Conservation (phyloP, 768 basidiomycete species). For the Cyclocybe cylindracea region DNA sequence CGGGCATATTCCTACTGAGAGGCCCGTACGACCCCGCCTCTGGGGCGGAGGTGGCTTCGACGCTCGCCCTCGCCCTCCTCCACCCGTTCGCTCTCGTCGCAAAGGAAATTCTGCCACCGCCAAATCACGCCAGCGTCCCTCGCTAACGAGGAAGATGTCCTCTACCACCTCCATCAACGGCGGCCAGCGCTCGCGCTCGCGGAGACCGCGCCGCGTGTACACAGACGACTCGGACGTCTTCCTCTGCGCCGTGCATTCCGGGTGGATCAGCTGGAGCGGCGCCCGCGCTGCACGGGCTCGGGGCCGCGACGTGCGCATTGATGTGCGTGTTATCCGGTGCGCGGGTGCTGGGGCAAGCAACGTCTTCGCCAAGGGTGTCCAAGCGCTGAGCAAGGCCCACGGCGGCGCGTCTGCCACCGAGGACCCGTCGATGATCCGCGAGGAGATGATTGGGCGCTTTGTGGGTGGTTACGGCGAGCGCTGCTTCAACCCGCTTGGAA, state of each 20-base stretch:
- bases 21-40: constrained; percentile 55
- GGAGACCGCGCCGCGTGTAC: constrained; percentile 56
- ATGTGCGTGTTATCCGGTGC: constrained; percentile 41
- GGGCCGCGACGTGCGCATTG: constrained; percentile 41
- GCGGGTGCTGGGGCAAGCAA: constrained; percentile 30
- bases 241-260: constrained; percentile 68
- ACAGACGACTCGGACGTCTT: constrained; percentile 80
- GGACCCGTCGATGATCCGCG: constrained; percentile 27
- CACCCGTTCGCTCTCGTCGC: constrained; percentile 12
- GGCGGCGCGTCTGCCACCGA: constrained; percentile 8
- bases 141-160: neutral
- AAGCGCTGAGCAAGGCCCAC: constrained; percentile 5
- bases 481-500: constrained; percentile 30
- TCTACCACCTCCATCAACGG: neutral
- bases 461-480: constrained; percentile 46
- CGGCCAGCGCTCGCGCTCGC: constrained; percentile 21
- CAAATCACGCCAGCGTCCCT: neutral
- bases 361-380: constrained; percentile 23
- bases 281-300: constrained; percentile 36
- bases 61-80: constrained; percentile 23
- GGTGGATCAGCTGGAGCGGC: constrained; percentile 51
- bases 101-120: constrained; percentile 7
- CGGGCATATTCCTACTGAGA: constrained; percentile 54
- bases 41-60: constrained; percentile 68
- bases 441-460: constrained; percentile 49